Evolutionary conservation across 768 basidiomycete genomes (phyloP), one percentile per base, ranked within the genome.

Genomic region (Chiua virens): DNA sequence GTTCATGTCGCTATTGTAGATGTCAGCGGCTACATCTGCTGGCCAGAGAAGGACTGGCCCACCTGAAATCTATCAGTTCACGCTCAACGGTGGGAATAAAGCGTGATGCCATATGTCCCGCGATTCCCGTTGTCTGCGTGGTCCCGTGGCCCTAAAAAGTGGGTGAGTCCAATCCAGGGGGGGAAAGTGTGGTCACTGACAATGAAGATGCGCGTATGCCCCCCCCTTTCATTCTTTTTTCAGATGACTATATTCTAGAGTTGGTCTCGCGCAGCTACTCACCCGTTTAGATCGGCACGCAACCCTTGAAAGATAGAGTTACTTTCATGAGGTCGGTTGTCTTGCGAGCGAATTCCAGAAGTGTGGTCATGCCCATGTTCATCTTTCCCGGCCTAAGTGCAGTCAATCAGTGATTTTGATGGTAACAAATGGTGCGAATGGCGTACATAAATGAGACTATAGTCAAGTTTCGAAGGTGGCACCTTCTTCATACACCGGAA

Each of bases 71-170:
- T 23, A 57, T 52, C 13, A 42, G 52, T 42, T 57, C 56, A 47
- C 56, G 56, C 35, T 57, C 56, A 8, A 57, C 56, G 17, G 55
- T 57, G 2, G 56, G 55, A 8, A 57, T 57, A 11, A 57, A 57
- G 9, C 38, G 35, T 4, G 56, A 57, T 17, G 56, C 55, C 56
- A 57, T 57, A 21, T 57, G 55, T 8, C 56, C 56, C 18, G 55
- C 55, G n/a, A 57, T 47, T n/a, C 56, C 53, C 5, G 56, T 57
- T 18, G 56, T 57, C 30, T 57, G 56, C 8, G 32, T 38, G 2
- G 56, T 57, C 8, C 45, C 49, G 14, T 57, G 56, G 5, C 56
- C 56, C 56, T 27, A 9, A 11, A 4, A 20, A 8, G 14, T 5
- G 9, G 14, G 15, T 42, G 6, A 50, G 27, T 18, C n/a, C 10